Evolutionary conservation across 2,329 filamentous ascomycete genomes (phyloP).

Genomic region (Trichoderma sp.): DNA sequence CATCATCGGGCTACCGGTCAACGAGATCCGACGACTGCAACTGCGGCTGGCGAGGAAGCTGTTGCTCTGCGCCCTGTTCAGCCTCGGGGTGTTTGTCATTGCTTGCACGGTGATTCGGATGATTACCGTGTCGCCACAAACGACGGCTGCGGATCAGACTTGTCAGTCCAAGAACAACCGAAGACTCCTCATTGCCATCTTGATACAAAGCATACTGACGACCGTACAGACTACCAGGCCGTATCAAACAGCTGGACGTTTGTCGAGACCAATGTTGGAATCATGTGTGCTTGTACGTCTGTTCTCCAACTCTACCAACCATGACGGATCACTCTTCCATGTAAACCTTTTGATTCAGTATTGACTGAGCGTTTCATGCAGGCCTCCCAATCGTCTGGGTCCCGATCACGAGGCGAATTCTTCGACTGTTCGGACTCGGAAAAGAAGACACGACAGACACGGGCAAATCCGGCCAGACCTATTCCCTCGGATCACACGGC

Average conservation of each 20-base stretch:
- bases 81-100: background rate
- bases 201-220: background rate
- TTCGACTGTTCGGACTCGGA: background rate
- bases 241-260: background rate
- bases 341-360: background rate
- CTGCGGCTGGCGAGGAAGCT: background rate
- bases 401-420: background rate
- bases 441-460: background rate
- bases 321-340: background rate
- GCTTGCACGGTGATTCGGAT: background rate
- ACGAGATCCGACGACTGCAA: background rate
- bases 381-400: background rate
- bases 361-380: background rate
- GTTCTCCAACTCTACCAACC: background rate
- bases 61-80: background rate
- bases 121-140: conserved; percentile 5
- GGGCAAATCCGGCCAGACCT: background rate
- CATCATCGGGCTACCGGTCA: background rate
- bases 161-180: background rate
- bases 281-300: conserved; percentile 3
- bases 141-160: conserved; percentile 1
- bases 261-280: conserved; percentile 10
- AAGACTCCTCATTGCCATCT: background rate
- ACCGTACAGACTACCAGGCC: background rate
- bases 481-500: background rate